phyloP scores from a whole-genome alignment of 106 monocot species.

The Acorus gramineus region DNA sequence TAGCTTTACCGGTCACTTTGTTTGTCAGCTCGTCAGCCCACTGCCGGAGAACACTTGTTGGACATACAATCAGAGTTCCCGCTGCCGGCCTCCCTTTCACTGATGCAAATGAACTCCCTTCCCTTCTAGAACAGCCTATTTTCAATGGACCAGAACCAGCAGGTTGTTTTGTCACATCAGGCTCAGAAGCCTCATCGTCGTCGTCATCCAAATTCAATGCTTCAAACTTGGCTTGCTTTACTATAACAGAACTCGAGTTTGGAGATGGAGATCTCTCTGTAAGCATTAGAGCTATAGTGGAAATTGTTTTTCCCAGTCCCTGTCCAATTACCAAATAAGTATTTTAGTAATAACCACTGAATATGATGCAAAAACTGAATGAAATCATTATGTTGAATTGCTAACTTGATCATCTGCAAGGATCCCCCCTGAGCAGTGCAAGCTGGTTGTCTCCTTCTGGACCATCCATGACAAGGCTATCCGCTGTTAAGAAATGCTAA shows the following conservation, averaged over 20 bases:
- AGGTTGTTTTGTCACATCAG: constrained; percentile 8
- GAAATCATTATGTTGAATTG: background rate
- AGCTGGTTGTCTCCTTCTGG: constrained; percentile 52
- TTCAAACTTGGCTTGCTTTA: constrained; percentile 32
- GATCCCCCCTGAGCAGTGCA: constrained; percentile 78
- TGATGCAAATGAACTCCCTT: constrained; percentile 15
- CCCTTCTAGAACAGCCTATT: constrained; percentile 4
- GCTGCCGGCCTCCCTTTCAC: constrained; percentile 62
- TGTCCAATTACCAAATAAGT: constrained; percentile 16
- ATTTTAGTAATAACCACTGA: background rate
- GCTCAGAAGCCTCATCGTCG: constrained; percentile 15
- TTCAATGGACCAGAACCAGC: background rate
- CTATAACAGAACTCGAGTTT: constrained; percentile 9
- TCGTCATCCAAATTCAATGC: constrained; percentile 60
- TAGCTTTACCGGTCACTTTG: constrained; percentile 60
- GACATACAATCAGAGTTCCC: constrained; percentile 92
- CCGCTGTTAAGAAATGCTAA: constrained; percentile 33
- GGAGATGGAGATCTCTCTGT: constrained; percentile 54
- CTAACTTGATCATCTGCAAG: constrained; percentile 95
- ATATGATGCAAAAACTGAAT: background rate
- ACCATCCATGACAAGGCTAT: constrained; percentile 98
- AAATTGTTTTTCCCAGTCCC: constrained; percentile 93
- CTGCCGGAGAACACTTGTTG: constrained; percentile 92
- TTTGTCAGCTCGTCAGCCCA: constrained; percentile 83
- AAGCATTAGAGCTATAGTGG: constrained; percentile 83